Conservation (phyloP, 139 green algal genomes). For the Nannochloris sp. region DNA sequence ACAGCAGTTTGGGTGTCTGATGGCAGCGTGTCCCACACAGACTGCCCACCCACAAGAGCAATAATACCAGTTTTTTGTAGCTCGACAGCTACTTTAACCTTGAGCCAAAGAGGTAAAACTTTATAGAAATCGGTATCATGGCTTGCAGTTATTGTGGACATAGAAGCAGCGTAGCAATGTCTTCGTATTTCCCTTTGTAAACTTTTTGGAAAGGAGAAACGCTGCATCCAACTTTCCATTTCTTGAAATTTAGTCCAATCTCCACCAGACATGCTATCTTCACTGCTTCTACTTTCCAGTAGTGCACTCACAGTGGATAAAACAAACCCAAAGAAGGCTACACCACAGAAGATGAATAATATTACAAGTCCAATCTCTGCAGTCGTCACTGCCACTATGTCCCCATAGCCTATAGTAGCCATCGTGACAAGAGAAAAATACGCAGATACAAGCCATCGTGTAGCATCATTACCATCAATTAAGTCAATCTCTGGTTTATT, state of each 20-base stretch:
- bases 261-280: not conserved
- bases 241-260: not conserved
- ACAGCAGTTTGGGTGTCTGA: not conserved
- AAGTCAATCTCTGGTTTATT: slow-evolving; percentile 5
- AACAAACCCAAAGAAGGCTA: slow-evolving; percentile 24
- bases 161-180: not conserved
- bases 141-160: not conserved
- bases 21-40: not conserved
- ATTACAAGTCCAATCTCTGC: not conserved
- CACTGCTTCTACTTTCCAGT: not conserved
- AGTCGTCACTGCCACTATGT: not conserved
- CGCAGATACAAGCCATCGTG: slow-evolving; percentile 13
- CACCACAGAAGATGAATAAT: not conserved
- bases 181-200: slow-evolving; percentile 5
- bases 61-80: not conserved
- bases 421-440: slow-evolving; percentile 17
- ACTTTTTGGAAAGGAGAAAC: not conserved
- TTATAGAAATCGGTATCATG: not conserved
- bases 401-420: slow-evolving; percentile 18
- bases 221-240: slow-evolving; percentile 4
- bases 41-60: not conserved
- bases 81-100: not conserved
- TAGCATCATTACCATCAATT: not conserved
- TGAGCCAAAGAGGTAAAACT: not conserved
- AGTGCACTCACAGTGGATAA: slow-evolving; percentile 3